Base-by-base conservation (phyloP, 2,329 filamentous ascomycete species). In the Colletotrichum sp. region DNA sequence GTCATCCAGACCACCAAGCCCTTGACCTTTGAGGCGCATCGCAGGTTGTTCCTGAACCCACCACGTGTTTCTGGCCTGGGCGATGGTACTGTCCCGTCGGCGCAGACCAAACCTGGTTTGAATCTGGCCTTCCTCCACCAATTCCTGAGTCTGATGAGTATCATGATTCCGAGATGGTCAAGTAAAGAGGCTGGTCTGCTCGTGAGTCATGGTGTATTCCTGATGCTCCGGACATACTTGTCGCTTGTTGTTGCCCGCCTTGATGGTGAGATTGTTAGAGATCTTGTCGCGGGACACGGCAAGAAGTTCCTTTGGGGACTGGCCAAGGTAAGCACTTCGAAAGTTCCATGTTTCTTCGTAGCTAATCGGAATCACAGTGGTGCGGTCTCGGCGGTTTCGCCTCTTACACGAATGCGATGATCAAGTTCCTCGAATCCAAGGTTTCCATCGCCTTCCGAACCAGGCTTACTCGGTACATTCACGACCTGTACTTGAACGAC, bases 401-500 rank as follows among this genome's bases (percentile, higher is more conserved):
- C 10, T 98, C 96, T 1, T 99, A 99, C 82, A 98, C 96, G 67
- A 99, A 99, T 84, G 96, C 96, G 71, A 98, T 98, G 94, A 99
- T 99, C 89, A 99, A 99, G 85, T 99, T 95, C 86, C 90, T 99
- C 77, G 96, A 99, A 85, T 96, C 95, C 67, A 99, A 99, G 87
- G 96, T 99, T 70, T 98, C 96, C 8, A 99, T 99, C 79, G 96
- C 98, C 39, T 99, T 99, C 90, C 93, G 97, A 57, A 99, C 97
- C 6, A 92, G 97, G 13, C 89, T 99, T 16, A 99, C 97, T 3
- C 90, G 97, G 80, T 99, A 99, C 84, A 98, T 99, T 70, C 97
- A 99, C 85, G 97, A 99, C 81, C 88, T 99, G 10, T 99, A 99
- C 81, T 90, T 99, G 18, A 98, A 98, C 83, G 94, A 98, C 72